These are phyloP conservation scores for Paracoccidioides lutzii DNA, from an alignment of 2,329 filamentous ascomycete species.

Conservation along the genomic window DNA sequence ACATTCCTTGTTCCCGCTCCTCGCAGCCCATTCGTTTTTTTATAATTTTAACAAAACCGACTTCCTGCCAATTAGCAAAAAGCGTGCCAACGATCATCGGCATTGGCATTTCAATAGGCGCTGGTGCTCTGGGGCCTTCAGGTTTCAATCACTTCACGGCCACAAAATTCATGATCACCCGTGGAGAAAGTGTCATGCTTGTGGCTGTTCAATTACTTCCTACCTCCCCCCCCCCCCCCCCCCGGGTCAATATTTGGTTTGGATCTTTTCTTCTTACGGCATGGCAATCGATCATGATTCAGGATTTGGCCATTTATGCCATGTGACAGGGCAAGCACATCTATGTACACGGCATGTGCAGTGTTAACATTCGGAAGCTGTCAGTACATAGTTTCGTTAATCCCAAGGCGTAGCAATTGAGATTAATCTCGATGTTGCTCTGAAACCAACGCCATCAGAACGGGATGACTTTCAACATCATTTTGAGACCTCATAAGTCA, in stretches of 20 bases:
- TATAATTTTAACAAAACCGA: not conserved
- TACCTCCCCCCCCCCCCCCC: no score
- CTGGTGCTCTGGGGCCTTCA: not conserved
- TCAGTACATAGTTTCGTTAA: not conserved
- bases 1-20: constrained; percentile 1
- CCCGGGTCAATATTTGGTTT: not conserved
- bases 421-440: not conserved
- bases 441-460: not conserved
- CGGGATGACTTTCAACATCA: not conserved
- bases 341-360: not conserved
- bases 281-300: constrained; percentile 1
- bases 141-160: not conserved
- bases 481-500: not conserved
- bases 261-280: not conserved
- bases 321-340: constrained; percentile 1
- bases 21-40: not conserved
- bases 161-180: not conserved
- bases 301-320: not conserved
- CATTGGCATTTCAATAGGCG: not conserved
- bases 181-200: not conserved
- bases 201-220: not conserved
- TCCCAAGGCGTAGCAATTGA: not conserved
- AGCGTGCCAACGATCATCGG: not conserved
- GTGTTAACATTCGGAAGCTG: not conserved
- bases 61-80: not conserved